These are phyloP conservation scores for Boletus insuetus DNA, from an alignment of 768 basidiomycete species.

Conservation along the genomic window DNA sequence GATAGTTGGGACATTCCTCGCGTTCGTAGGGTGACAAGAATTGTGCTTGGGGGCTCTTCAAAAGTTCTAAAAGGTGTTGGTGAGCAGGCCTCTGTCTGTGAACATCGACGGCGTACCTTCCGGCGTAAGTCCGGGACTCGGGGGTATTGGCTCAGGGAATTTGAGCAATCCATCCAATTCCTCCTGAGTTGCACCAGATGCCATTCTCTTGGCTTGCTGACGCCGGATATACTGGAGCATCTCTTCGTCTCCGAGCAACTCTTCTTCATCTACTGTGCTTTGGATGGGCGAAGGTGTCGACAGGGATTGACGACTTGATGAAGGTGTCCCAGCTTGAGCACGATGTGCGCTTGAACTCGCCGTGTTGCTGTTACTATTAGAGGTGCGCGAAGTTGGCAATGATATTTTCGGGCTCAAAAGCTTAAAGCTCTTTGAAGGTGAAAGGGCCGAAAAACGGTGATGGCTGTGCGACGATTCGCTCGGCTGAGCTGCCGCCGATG, in stretches of 20 bases:
- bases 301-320: conserved; percentile 69
- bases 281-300: conserved; percentile 86
- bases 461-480: conserved; percentile 41
- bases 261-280: conserved; percentile 79
- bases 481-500: conserved; percentile 48
- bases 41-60: conserved; percentile 64
- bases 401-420: conserved; percentile 77
- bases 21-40: conserved; percentile 85
- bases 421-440: conserved; percentile 82
- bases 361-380: conserved; percentile 36
- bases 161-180: conserved; percentile 85
- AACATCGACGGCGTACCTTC: conserved; percentile 50
- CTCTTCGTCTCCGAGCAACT: conserved; percentile 89
- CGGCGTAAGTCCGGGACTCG: conserved; percentile 63
- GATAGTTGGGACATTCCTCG: conserved; percentile 87
- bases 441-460: conserved; percentile 78
- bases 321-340: conserved; percentile 56
- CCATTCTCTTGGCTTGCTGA: conserved; percentile 85
- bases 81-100: conserved; percentile 4
- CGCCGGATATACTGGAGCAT: conserved; percentile 93
- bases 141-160: conserved; percentile 88
- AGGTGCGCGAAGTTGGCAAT: conserved; percentile 52
- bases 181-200: conserved; percentile 78
- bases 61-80: conserved; percentile 44
- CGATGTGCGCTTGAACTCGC: conserved; percentile 46